phyloP scores from a whole-genome alignment of 805 yeast genomes.

The Schizosaccharomyces japonicus region DNA sequence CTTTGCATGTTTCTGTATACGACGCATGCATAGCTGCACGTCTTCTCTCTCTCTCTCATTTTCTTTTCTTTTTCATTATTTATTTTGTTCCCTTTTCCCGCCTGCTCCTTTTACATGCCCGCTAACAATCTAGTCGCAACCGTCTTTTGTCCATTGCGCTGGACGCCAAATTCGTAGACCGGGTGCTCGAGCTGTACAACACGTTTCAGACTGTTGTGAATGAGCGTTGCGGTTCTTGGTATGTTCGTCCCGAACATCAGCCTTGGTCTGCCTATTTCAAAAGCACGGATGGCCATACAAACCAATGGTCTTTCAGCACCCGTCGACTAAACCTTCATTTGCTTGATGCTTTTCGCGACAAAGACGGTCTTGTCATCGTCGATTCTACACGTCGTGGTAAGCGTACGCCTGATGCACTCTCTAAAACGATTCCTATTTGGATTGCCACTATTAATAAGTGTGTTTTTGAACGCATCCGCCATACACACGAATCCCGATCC shows the following conservation, averaged over 20 bases:
- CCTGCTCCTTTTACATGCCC: too few species aligned
- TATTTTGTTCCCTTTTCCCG: too few species aligned
- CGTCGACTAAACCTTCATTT: conserved; percentile 56
- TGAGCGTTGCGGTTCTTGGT: conserved; percentile 69
- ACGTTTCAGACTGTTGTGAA: conserved; percentile 26
- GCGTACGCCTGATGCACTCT: conserved; percentile 60
- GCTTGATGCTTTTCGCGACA: conserved; percentile 22
- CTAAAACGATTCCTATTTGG: conserved; percentile 82
- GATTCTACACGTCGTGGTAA: conserved; percentile 79
- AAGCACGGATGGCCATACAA: conserved; percentile 75
- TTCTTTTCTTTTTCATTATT: too few species aligned
- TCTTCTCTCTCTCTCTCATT: too few species aligned
- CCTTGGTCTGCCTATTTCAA: conserved; percentile 46
- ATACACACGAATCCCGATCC: conserved; percentile 17
- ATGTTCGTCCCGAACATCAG: conserved; percentile 26
- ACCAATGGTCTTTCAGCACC: conserved; percentile 55
- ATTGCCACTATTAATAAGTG: conserved; percentile 49
- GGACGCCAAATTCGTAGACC: conserved; percentile 31
- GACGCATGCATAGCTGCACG: too few species aligned
- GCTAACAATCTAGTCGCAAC: conserved; percentile 17
- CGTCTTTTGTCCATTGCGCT: conserved; percentile 47
- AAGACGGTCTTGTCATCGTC: conserved; percentile 31
- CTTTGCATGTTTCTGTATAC: too few species aligned
- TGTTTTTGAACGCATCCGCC: conserved; percentile 19
- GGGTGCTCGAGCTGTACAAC: conserved; percentile 18